phyloP scores from a whole-genome alignment of 1,139 yeast species.

The Debaryomyces udenii region DNA sequence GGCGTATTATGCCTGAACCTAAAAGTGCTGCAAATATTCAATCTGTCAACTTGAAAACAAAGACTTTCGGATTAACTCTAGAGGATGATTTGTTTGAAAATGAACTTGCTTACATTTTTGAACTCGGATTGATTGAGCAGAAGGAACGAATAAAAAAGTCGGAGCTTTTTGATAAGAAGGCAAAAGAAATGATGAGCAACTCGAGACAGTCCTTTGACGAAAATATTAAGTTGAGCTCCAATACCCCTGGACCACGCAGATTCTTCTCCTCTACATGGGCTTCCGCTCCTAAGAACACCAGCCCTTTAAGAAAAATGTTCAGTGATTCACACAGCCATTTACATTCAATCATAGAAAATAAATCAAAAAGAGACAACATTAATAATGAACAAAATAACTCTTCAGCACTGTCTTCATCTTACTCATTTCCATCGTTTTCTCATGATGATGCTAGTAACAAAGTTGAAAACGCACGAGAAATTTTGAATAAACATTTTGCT shows the following conservation, averaged over 20 bases:
- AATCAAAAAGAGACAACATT: no score
- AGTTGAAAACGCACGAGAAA: slow-evolving; percentile 38
- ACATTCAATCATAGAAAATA: neutral
- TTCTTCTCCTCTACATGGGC: slow-evolving; percentile 7
- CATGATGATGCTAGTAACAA: slow-evolving; percentile 29
- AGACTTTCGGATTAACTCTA: slow-evolving; percentile 37
- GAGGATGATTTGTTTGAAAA: slow-evolving; percentile 50
- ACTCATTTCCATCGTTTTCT: neutral
- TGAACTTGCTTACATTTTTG: slow-evolving; percentile 41
- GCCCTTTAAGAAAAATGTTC: slow-evolving; percentile 4
- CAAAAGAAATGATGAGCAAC: slow-evolving; percentile 19
- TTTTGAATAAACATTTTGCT: slow-evolving; percentile 53
- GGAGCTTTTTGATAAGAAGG: slow-evolving; percentile 34
- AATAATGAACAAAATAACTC: no score
- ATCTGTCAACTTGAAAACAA: slow-evolving; percentile 31
- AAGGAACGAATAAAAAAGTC: slow-evolving; percentile 33
- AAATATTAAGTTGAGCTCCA: slow-evolving; percentile 16
- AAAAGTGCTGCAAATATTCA: slow-evolving; percentile 36
- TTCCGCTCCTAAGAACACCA: slow-evolving; percentile 2
- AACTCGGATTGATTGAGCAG: slow-evolving; percentile 44
- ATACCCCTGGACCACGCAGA: neutral
- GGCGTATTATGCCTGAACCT: slow-evolving; percentile 37
- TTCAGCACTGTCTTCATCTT: no score
- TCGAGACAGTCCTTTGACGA: slow-evolving; percentile 23
- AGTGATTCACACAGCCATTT: slow-evolving; percentile 3